phyloP scores from a whole-genome alignment of 2,329 filamentous ascomycete species.

The Lojkania enalia region DNA sequence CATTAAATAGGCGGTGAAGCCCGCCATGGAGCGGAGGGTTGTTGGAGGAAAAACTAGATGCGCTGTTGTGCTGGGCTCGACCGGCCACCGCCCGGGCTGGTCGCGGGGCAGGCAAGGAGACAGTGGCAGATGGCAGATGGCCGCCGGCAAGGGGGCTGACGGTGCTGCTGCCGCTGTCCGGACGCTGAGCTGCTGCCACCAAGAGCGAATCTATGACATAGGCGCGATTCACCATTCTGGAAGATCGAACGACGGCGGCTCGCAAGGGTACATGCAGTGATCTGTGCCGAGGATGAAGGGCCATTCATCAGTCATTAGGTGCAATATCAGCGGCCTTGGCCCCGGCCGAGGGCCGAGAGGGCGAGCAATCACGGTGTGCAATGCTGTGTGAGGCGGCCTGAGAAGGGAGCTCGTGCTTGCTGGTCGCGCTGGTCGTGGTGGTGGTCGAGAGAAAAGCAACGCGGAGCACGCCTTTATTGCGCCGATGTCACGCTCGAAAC shows the following conservation, averaged over 20 bases:
- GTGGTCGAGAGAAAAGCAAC: conserved; percentile 9
- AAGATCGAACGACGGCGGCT: conserved; percentile 17
- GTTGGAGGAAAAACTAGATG: conserved; percentile 16
- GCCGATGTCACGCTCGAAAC: conserved; percentile 3
- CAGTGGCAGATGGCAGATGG: background rate
- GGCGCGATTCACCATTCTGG: conserved; percentile 12
- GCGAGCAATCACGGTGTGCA: too few species aligned
- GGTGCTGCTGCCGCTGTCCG: background rate
- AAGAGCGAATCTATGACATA: conserved; percentile 9
- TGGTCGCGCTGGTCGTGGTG: background rate
- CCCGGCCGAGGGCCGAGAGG: too few species aligned
- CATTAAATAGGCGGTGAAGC: conserved; percentile 40
- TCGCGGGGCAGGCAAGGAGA: background rate
- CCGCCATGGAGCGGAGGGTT: conserved; percentile 10
- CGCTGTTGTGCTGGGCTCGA: conserved; percentile 5
- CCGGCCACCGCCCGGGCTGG: conserved; percentile 4
- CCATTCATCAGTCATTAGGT: conserved; percentile 7
- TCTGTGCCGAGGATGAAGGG: conserved; percentile 21
- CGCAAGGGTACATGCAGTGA: conserved; percentile 13
- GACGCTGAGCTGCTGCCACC: background rate
- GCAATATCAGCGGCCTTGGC: conserved; percentile 34
- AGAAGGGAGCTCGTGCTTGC: background rate
- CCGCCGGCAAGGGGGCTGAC: background rate
- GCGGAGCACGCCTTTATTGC: background rate
- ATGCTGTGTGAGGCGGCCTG: too few species aligned